Evolutionary conservation across 176 grass and related monocot species (phyloP), one percentile per base, ranked within the genome.

Genomic region (Avena sativa): DNA sequence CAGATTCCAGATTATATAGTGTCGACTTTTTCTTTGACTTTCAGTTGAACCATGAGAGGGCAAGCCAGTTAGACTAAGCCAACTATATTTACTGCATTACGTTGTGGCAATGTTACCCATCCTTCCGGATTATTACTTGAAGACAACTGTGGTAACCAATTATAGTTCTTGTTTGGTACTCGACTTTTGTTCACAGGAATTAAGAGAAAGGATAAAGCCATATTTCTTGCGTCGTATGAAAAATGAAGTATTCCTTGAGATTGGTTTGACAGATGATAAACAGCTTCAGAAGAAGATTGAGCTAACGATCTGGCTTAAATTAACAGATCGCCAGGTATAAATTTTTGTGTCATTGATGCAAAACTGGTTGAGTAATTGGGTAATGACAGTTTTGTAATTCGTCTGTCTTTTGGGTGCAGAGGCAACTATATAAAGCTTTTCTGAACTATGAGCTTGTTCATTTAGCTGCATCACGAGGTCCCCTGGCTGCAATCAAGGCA

Each of bases 381-480:
- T 67, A 67, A 68, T 57, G 25, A 15, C 8, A 25, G 47, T 57
- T 67, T 86, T 80, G 12, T 9, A 43, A 26, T 73, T 74, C 44
- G 15, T 23, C 71, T 83, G 74, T 90, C 50, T 77, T 87, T 70
- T 81, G 49, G 78, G 67, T 84, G 81, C 88, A 98, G 91, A 94
- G 96, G 88, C 87, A 94, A 89, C 63, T 98, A 67, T 98, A 98
- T 90, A 88, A 94, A 95, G 93, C 88, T 81, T 98, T 95, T 92
- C 70, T 98, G 13, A 98, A 98, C 2, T 93, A 91, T 86, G 88
- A 95, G 48, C 81, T 93, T 62, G 93, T 95, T 84, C 89, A 95
- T 82, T 85, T 63, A 63, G 60, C 86, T 64, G 87, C 87, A 30
- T 56, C 80, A 30, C 83, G 89, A 19, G 88, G 89, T 64, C 88